Evolutionary conservation across 1,139 yeast species (phyloP).

Genomic region (Geotrichum candidum): DNA sequence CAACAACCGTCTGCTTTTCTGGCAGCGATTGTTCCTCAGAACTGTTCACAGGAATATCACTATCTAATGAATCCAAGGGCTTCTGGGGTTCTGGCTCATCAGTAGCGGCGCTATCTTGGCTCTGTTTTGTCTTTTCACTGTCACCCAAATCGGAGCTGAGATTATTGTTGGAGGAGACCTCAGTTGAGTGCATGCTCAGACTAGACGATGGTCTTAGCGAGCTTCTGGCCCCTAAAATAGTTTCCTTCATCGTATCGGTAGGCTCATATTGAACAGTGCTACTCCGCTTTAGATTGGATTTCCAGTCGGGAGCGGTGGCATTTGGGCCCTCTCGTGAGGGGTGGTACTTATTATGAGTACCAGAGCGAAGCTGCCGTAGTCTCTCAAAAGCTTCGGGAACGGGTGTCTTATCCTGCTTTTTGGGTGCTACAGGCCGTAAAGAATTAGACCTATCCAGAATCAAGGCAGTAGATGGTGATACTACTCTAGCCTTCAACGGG

Average conservation of each 20-base stretch:
- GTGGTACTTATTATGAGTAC: conserved; percentile 19
- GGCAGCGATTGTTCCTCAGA: neutral
- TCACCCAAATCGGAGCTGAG: neutral
- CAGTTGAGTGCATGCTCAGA: neutral
- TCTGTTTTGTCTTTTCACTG: neutral
- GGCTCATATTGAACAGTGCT: conserved; percentile 26
- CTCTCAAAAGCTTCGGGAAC: conserved; percentile 23
- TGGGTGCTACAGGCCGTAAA: conserved; percentile 8
- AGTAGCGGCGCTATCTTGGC: neutral
- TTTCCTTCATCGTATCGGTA: conserved; percentile 24
- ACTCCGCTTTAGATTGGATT: conserved; percentile 23
- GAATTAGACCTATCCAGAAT: conserved; percentile 12
- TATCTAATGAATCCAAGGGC: neutral
- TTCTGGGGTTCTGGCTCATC: neutral
- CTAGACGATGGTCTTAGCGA: conserved; percentile 14
- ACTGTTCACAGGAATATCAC: neutral
- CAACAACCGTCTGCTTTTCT: neutral
- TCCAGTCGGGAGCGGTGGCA: conserved; percentile 20
- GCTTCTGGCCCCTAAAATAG: conserved; percentile 22
- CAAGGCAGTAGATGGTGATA: conserved; percentile 15
- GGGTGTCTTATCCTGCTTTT: conserved; percentile 6
- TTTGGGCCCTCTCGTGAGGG: conserved; percentile 23
- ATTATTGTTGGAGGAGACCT: neutral
- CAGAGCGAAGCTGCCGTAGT: conserved; percentile 21
- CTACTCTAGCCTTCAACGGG: conserved; percentile 6